Evolutionary conservation across 1,284 basidiomycete species (phyloP).

Genomic region (Austroboletus rostrupii): DNA sequence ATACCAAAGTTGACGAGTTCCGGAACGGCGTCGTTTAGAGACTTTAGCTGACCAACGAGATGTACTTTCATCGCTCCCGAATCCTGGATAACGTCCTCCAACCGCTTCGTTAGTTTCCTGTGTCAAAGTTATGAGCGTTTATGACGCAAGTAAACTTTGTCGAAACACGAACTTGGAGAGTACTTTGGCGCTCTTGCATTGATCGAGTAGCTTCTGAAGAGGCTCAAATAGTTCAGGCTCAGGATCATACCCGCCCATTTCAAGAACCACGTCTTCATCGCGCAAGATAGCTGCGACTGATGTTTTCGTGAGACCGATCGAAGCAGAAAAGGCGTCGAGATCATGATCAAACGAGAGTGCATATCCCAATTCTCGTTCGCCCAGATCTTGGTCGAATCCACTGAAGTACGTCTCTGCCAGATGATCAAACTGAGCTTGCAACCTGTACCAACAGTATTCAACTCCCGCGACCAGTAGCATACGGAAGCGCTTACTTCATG

Average conservation of each 20-base stretch:
- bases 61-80: conserved; percentile 69
- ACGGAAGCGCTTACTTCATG: conserved; percentile 56
- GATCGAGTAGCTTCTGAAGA: conserved; percentile 75
- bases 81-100: conserved; percentile 76
- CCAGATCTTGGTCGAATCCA: conserved; percentile 78
- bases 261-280: conserved; percentile 75
- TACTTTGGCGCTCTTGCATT: conserved; percentile 76
- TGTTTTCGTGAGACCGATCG: conserved; percentile 84
- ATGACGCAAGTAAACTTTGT: background rate
- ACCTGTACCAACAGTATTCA: conserved; percentile 41
- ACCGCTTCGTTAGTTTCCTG: conserved; percentile 81
- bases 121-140: conserved; percentile 4
- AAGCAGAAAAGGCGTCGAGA: conserved; percentile 87
- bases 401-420: conserved; percentile 82
- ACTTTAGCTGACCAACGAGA: conserved; percentile 68
- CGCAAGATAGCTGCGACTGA: conserved; percentile 68
- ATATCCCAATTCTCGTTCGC: conserved; percentile 84
- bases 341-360: conserved; percentile 81
- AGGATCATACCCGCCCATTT: conserved; percentile 71
- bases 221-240: conserved; percentile 75
- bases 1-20: conserved; percentile 88
- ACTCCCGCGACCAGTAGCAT: background rate
- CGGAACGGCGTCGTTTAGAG: conserved; percentile 67
- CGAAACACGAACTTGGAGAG: conserved; percentile 62
- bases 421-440: conserved; percentile 89